These are phyloP conservation scores for Casuarina cunninghamiana DNA, from an alignment of 306 rosid species.

Conservation along the genomic window DNA sequence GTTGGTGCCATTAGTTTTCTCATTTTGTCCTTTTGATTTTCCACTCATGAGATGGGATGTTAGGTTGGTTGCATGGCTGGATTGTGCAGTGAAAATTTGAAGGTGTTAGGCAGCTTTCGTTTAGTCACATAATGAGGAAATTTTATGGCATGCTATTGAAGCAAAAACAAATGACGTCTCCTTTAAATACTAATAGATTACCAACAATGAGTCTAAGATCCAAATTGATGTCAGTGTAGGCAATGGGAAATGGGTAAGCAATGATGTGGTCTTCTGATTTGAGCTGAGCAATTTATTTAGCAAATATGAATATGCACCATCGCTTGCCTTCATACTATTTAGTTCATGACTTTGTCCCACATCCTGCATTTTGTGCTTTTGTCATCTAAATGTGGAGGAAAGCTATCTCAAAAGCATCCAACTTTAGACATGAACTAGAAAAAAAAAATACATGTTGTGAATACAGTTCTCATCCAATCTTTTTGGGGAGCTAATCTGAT, in stretches of 20 bases:
- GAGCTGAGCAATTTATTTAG: background rate
- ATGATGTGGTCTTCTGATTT: background rate
- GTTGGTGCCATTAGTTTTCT: background rate
- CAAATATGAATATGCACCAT: background rate
- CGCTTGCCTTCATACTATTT: background rate
- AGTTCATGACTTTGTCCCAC: background rate
- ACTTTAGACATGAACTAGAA: background rate
- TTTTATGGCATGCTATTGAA: background rate
- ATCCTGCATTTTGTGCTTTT: background rate
- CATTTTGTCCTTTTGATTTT: background rate
- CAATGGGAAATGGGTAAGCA: background rate
- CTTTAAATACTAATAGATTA: background rate
- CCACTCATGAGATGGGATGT: constrained; percentile 3
- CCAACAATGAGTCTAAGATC: background rate
- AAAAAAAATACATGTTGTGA: background rate
- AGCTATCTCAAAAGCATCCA: background rate
- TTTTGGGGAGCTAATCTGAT: constrained; percentile 1
- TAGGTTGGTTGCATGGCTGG: background rate
- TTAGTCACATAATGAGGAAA: constrained; percentile 14
- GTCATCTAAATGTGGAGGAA: background rate
- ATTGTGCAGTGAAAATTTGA: background rate
- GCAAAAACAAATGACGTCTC: background rate
- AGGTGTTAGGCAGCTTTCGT: constrained; percentile 5
- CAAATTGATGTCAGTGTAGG: background rate
- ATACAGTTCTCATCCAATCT: background rate